These are phyloP conservation scores for Clitopilus passeckerianus DNA, from an alignment of 768 basidiomycete genomes.

Conservation along the genomic window DNA sequence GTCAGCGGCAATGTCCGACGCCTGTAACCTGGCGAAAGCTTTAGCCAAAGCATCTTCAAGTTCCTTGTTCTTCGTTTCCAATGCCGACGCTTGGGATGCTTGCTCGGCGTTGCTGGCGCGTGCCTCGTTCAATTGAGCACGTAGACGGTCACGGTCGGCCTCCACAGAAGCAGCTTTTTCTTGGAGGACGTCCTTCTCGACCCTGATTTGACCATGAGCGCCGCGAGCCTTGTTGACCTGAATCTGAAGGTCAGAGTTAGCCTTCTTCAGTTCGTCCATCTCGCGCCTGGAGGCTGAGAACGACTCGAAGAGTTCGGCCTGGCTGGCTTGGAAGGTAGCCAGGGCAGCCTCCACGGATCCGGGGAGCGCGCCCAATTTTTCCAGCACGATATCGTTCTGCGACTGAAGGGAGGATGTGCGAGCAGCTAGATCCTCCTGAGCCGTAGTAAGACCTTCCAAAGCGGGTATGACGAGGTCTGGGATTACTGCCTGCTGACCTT, in stretches of 20 bases:
- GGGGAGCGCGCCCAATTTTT: conserved; percentile 56
- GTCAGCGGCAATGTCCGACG: conserved; percentile 65
- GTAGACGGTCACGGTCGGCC: conserved; percentile 59
- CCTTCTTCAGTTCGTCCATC: conserved; percentile 62
- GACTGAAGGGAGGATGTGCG: conserved; percentile 45
- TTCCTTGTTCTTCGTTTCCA: conserved; percentile 51
- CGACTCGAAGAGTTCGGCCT: conserved; percentile 57
- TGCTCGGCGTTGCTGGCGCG: conserved; percentile 39
- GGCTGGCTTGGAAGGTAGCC: conserved; percentile 51
- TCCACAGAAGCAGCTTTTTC: conserved; percentile 62
- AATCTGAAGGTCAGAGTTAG: conserved; percentile 65
- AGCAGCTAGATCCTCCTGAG: conserved; percentile 42
- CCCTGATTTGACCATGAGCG: conserved; percentile 71
- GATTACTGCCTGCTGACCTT: conserved; percentile 20
- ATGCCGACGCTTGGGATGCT: conserved; percentile 36
- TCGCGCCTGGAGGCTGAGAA: conserved; percentile 57
- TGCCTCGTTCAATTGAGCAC: conserved; percentile 49
- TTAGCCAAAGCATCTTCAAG: conserved; percentile 72
- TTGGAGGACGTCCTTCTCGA: conserved; percentile 71
- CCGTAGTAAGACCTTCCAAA: conserved; percentile 44
- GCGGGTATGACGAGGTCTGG: conserved; percentile 41
- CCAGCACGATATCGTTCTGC: conserved; percentile 46
- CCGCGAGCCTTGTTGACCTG: conserved; percentile 75
- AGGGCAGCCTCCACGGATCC: conserved; percentile 50
- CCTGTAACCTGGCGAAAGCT: conserved; percentile 65